Base-by-base conservation (phyloP, 169 alveolate genomes). In the Ichthyophthirius multifiliis region DNA sequence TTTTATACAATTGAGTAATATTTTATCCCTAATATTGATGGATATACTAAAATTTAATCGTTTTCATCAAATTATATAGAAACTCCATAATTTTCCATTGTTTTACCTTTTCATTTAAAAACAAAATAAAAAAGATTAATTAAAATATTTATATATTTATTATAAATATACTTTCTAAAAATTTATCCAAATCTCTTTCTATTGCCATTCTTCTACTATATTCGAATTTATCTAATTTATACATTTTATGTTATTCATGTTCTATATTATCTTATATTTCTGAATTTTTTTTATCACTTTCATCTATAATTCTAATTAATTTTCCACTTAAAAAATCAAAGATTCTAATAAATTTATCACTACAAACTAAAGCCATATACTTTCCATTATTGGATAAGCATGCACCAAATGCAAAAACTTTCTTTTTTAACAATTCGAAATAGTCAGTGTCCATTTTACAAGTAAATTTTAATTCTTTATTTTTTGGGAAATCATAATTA, bases 11-110 rank as follows among this genome's bases (percentile, higher is more conserved):
- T 15, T 71, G 88, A 73, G n/a, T 89, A 75, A 20, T 98, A 90
- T 86, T 97, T 97, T 37, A 98, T 95, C 27, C 99, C 99, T 48
- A 97, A 89, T 74, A 95, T 89, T 10, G 97, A 87, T 1, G 99
- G 97, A 85, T 95, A 97, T 55, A 97, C 89, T 45, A 98, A 81
- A 84, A 94, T 96, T 78, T 91, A 92, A 43, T 96, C 96, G 55
- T 99, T 94, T 76, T 98, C 99, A 88, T 98, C 99, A 84, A 98
- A 98, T 65, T 87, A 78, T 20, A 94, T 85, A 45, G 89, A 67
- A 62, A 80, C 87, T 9, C 83, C 41, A 55, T 63, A 27, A 0
- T 34, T 20, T 0, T 55, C 71, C 16, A 55, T 12, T 13, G 89
- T 86, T n/a, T n/a, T n/a, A n/a, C n/a, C n/a, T n/a, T n/a, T n/a